phyloP scores from a whole-genome alignment of 352 stramenopile genomes.

The Phytophthora aleatoria region DNA sequence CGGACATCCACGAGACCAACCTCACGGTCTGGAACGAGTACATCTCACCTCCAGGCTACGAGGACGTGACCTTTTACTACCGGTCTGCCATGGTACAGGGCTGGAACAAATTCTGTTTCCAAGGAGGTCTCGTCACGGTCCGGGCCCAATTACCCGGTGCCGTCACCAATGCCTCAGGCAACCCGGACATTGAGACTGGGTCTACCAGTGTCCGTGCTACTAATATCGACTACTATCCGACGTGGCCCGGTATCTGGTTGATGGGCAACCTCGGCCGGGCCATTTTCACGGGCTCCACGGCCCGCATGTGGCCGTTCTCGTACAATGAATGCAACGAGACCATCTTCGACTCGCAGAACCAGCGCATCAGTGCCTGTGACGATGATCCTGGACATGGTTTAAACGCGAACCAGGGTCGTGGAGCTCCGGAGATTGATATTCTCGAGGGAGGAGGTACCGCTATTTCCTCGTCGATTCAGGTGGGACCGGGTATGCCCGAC shows the following conservation, averaged over 20 bases:
- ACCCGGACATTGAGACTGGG: slow-evolving; percentile 50
- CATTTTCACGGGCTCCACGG: slow-evolving; percentile 94
- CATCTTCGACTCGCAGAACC: slow-evolving; percentile 57
- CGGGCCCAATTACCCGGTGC: slow-evolving; percentile 74
- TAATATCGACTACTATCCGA: slow-evolving; percentile 54
- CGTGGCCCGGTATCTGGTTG: slow-evolving; percentile 96
- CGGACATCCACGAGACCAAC: slow-evolving; percentile 47
- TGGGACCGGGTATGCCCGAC: slow-evolving; percentile 70
- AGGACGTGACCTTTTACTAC: slow-evolving; percentile 52
- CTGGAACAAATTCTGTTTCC: slow-evolving; percentile 98
- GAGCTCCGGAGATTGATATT: slow-evolving; percentile 96
- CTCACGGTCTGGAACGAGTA: slow-evolving; percentile 71
- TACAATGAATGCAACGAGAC: slow-evolving; percentile 91
- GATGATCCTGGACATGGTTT: slow-evolving; percentile 89
- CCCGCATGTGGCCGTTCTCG: slow-evolving; percentile 96
- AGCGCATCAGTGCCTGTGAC: slow-evolving; percentile 92
- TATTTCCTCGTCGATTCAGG: slow-evolving; percentile 92
- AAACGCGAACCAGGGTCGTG: slow-evolving; percentile 88
- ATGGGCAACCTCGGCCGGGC: slow-evolving; percentile 95
- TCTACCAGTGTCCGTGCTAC: slow-evolving; percentile 23
- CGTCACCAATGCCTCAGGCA: slow-evolving; percentile 42
- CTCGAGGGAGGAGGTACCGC: slow-evolving; percentile 86
- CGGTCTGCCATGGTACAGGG: slow-evolving; percentile 86
- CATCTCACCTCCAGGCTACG: slow-evolving; percentile 48
- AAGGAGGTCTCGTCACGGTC: slow-evolving; percentile 92